phyloP scores from a whole-genome alignment of 2,329 filamentous ascomycete genomes.

The Diaporthe longicolla region DNA sequence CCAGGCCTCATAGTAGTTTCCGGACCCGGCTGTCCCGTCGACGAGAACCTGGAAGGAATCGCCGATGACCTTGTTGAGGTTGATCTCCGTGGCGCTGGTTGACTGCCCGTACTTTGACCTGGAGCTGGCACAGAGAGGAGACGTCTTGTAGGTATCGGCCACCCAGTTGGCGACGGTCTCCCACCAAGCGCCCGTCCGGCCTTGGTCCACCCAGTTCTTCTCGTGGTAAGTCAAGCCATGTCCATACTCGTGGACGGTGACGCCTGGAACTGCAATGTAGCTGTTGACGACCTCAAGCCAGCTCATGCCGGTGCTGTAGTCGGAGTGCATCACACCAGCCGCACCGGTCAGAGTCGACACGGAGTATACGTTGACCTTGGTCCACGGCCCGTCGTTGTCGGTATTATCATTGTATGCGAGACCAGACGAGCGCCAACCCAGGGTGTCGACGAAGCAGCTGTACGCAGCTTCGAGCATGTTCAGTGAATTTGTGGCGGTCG shows the following conservation, averaged over 20 bases:
- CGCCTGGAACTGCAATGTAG: conserved; percentile 55
- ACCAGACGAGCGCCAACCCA: conserved; percentile 57
- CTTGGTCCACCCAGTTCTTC: conserved; percentile 60
- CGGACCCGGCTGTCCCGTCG: conserved; percentile 57
- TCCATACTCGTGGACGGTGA: conserved; percentile 66
- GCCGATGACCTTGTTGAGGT: conserved; percentile 60
- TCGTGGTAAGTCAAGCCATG: conserved; percentile 63
- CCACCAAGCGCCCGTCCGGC: conserved; percentile 64
- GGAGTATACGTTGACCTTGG: conserved; percentile 63
- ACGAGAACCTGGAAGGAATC: conserved; percentile 64
- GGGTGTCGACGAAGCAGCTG: conserved; percentile 55
- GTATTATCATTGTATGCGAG: conserved; percentile 54
- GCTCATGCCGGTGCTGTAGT: conserved; percentile 55
- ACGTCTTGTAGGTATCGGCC: conserved; percentile 63
- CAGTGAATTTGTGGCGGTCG: conserved; percentile 44
- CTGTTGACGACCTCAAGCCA: conserved; percentile 59
- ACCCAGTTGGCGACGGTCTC: conserved; percentile 66
- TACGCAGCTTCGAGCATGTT: conserved; percentile 46
- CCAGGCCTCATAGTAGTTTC: conserved; percentile 68
- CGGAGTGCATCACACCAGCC: conserved; percentile 57
- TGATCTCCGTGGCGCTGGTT: conserved; percentile 55
- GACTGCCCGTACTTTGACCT: conserved; percentile 54
- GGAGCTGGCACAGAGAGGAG: conserved; percentile 57
- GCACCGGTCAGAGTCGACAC: conserved; percentile 55
- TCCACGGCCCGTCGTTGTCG: conserved; percentile 55